phyloP scores from a whole-genome alignment of 805 yeast species.

The Zygoascus flipseniorum region DNA sequence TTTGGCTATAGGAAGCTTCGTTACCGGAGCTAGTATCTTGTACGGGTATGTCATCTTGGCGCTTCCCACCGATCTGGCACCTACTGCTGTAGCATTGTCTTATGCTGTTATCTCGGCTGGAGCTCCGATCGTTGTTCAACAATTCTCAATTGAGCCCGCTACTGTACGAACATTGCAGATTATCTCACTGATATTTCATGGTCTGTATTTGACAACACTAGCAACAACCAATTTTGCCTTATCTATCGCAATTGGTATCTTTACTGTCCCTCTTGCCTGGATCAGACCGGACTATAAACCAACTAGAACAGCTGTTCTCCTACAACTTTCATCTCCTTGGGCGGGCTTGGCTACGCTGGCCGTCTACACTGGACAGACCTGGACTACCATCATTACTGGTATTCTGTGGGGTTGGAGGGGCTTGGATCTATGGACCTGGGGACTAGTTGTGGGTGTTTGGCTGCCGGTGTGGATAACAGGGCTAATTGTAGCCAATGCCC shows the following conservation, averaged over 20 bases:
- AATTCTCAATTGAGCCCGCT: background rate
- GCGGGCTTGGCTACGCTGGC: constrained; percentile 28
- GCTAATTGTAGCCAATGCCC: constrained; percentile 7
- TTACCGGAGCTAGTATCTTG: constrained; percentile 3
- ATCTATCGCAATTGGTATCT: constrained; percentile 59
- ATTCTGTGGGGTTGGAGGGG: constrained; percentile 57
- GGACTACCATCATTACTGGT: constrained; percentile 38
- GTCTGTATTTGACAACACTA: constrained; percentile 62
- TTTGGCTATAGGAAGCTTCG: background rate
- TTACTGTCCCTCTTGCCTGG: constrained; percentile 69
- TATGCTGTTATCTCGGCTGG: background rate
- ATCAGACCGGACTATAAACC: constrained; percentile 32
- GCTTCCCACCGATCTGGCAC: background rate
- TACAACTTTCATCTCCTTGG: constrained; percentile 45
- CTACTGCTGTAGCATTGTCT: background rate
- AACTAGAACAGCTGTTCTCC: constrained; percentile 20
- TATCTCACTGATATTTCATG: constrained; percentile 48
- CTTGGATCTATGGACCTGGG: constrained; percentile 82
- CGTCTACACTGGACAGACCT: constrained; percentile 16
- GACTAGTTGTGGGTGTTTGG: constrained; percentile 67
- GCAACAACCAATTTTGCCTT: constrained; percentile 79
- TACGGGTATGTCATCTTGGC: constrained; percentile 8
- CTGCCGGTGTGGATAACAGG: constrained; percentile 64
- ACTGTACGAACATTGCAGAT: constrained; percentile 28
- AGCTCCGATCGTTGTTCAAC: background rate